Base-by-base conservation (phyloP, 2,329 filamentous ascomycete genomes). In the Alternaria arbusti region DNA sequence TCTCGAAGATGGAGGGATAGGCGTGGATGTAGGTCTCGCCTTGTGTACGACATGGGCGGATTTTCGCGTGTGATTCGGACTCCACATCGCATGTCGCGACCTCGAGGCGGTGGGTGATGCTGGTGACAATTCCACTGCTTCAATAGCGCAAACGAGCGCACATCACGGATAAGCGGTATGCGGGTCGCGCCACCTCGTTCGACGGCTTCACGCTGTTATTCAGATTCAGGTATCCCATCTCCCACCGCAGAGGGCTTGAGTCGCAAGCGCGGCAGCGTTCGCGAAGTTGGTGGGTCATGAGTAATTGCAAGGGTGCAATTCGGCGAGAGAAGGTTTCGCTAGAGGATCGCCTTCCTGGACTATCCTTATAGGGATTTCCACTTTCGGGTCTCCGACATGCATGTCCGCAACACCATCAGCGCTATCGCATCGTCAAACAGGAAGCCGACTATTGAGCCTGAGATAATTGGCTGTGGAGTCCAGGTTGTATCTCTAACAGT, bases 231-330 rank as follows among this genome's bases (percentile, higher is more conserved):
- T 5, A 23, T 32, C 26, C 22, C 43, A 50, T 17, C 49, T 32
- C 28, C 44, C 44, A 11, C 12, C 28, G 7, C 17, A 26, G 15
- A 45, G 40, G 13, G 54, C 40, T 52, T 55, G 45, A 36, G 44
- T 30, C 28, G 43, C 36, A 20, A 43, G 22, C 43, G 30, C 20
- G 11, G 15, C 15, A 13, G 46, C 54, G 25, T 56, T 46, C 10
- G 55, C 36, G 36, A 36, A 43, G 57, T 26, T 43, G 51, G 46
- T 52, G 46, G 46, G 45, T 50, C 51, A 43, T 47, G 44, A 46
- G 23, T 62, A 59, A 65, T 61, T 54, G 30, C 50, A 55, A 57
- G 59, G 59, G 50, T 45, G 51, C 50, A 56, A 57, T 17, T 49
- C 23, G 49, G 47, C 26, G 17, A 46, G 49, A 51, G 36, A 64